Conservation (phyloP, 495 filamentous ascomycete genomes). For the Venustampulla echinocandica region DNA sequence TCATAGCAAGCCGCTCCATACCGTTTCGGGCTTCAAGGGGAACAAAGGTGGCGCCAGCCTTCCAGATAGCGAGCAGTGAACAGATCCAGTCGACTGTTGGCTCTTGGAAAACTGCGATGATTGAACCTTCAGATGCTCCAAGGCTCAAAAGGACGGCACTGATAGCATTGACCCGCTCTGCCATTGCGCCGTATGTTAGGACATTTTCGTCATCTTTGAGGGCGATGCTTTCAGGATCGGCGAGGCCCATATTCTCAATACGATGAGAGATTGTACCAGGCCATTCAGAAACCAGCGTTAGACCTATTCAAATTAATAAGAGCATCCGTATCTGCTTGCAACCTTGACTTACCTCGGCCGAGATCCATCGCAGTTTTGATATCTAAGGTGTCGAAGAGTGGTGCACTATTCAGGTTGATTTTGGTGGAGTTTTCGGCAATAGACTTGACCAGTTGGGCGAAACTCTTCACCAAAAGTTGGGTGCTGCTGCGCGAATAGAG, state of each 20-base stretch:
- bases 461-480: too few species aligned
- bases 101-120: constrained; percentile 26
- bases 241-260: constrained; percentile 18
- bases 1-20: constrained; percentile 11
- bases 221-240: not conserved
- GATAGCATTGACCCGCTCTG: constrained; percentile 1
- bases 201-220: constrained; percentile 5
- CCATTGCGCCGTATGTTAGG: not conserved
- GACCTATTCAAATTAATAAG: too few species aligned
- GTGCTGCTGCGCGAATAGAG: not conserved
- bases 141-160: not conserved
- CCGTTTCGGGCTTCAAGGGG: constrained; percentile 39
- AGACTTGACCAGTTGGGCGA: too few species aligned
- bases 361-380: too few species aligned
- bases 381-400: too few species aligned
- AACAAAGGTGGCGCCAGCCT: constrained; percentile 40
- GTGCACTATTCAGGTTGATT: too few species aligned
- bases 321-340: too few species aligned
- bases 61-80: constrained; percentile 43
- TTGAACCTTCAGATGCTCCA: not conserved
- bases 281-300: constrained; percentile 22
- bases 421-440: too few species aligned
- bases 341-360: too few species aligned
- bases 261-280: constrained; percentile 29
- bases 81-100: constrained; percentile 35